A percentile compares a stretch with the other conserved stretches of the same genome.
Evolutionary conservation across 2,329 filamentous ascomycete genomes (phyloP).

Genomic region (Pseudogymnoascus sp.): DNA sequence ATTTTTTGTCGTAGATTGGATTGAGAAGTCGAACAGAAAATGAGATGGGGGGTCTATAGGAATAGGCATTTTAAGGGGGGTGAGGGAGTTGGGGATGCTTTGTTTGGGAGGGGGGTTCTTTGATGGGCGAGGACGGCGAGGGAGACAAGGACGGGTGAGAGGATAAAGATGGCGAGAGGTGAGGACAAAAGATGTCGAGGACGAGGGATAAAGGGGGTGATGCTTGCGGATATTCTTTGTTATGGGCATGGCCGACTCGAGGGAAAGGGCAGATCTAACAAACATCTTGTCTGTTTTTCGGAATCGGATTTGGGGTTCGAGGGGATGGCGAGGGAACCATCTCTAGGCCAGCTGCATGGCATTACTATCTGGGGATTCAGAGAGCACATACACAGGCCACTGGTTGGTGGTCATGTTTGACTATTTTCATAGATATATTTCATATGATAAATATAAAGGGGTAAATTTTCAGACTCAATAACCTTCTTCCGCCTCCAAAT

Average conservation of each 20-base stretch:
- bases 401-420: not conserved
- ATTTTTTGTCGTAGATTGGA: not conserved
- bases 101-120: not conserved
- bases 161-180: not conserved
- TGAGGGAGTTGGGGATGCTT: not conserved
- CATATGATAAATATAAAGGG: not conserved
- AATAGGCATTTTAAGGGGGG: not conserved
- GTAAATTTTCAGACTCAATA: not conserved
- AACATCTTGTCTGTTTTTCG: not conserved
- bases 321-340: not conserved
- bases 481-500: not conserved
- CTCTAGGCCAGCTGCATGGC: not conserved
- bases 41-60: not conserved
- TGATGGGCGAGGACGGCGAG: not conserved
- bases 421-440: not conserved
- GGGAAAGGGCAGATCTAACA: not conserved
- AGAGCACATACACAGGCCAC: not conserved
- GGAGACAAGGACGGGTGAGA: not conserved
- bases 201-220: not conserved
- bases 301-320: not conserved
- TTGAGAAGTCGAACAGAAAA: not conserved
- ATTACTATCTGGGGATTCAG: not conserved
- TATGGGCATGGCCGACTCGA: not conserved
- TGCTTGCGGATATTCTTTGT: slow-evolving; percentile 3
- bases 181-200: not conserved